Evolutionary conservation across 179 eudicot genomes (phyloP).

Genomic region (Beta macrorhiza): DNA sequence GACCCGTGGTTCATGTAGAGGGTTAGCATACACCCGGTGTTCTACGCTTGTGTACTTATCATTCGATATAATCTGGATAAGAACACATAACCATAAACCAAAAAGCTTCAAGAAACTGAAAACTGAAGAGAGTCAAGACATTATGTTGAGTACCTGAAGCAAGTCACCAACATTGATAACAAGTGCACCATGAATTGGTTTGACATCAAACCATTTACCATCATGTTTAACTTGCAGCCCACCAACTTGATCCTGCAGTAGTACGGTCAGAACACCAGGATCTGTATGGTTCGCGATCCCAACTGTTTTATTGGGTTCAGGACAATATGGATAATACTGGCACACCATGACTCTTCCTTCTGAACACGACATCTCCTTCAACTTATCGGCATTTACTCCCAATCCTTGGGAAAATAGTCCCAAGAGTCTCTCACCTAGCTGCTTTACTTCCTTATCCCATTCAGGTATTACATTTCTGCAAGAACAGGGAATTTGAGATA

Average conservation of each 20-base stretch:
- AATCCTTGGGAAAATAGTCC: constrained; percentile 58
- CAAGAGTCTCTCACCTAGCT: constrained; percentile 42
- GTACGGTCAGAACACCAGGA: constrained; percentile 63
- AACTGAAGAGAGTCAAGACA: background rate
- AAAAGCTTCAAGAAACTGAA: background rate
- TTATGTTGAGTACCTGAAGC: constrained; percentile 51
- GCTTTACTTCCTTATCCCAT: constrained; percentile 50
- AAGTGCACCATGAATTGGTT: constrained; percentile 60
- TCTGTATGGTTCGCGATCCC: constrained; percentile 65
- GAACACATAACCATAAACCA: background rate
- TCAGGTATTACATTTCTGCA: constrained; percentile 41
- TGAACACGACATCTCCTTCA: constrained; percentile 52
- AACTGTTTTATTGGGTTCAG: constrained; percentile 58
- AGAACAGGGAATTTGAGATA: background rate
- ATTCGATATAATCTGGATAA: constrained; percentile 59
- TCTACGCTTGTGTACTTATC: constrained; percentile 61
- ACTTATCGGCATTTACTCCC: constrained; percentile 38
- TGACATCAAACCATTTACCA: constrained; percentile 58
- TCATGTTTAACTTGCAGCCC: constrained; percentile 66
- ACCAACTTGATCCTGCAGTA: constrained; percentile 59
- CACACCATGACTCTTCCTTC: constrained; percentile 47
- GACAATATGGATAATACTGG: constrained; percentile 74
- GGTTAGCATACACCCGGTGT: constrained; percentile 69
- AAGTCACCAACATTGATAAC: constrained; percentile 72
- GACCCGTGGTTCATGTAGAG: constrained; percentile 43